Base-by-base conservation (phyloP, 768 basidiomycete species). In the Lenzites betulinus region DNA sequence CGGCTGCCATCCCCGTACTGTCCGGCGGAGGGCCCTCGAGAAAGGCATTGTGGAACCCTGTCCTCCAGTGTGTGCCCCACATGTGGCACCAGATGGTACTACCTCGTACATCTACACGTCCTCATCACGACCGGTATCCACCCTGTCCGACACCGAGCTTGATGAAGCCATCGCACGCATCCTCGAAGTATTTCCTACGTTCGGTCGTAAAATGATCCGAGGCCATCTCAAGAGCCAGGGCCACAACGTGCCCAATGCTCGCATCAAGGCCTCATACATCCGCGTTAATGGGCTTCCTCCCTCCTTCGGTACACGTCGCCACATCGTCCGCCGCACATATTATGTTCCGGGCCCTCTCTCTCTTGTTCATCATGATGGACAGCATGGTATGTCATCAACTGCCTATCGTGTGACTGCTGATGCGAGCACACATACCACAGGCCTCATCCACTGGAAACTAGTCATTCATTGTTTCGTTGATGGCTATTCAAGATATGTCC, bases 401-500 rank as follows among this genome's bases (percentile, higher is more conserved):
- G 15, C 39, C 5, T 13, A 12, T 22, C 22, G 70, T 72, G 3
- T 54, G 70, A 7, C 66, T 18, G 51, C 62, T 18, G 66, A 66
- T 42, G 60, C 67, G 4, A 61, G 70, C 1, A 69, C 67, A 67
- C 70, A 73, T 58, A 63, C 67, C 38, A 69, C 72, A 60, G 72
- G 72, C 2, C 70, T 77, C 20, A 78, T 79, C 48, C 63, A 43
- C 8, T 79, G 69, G 67, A 70, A 71, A 41, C 70, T 78, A 43
- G 74, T 79, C 2, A 73, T 74, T 2, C 79, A 79, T 64, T 72
- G 73, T 3, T 78, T 78, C 51, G 73, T 81, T 9, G 78, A 81
- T 69, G 78, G 80, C 2, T 73, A 75, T 52, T 74, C 8, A 64
- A 76, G 28, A 64, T 44, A 26, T 22, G 42, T 54, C 18, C 15